Evolutionary conservation across 2,329 filamentous ascomycete genomes (phyloP).

Genomic region (Cladosporium colombiae): DNA sequence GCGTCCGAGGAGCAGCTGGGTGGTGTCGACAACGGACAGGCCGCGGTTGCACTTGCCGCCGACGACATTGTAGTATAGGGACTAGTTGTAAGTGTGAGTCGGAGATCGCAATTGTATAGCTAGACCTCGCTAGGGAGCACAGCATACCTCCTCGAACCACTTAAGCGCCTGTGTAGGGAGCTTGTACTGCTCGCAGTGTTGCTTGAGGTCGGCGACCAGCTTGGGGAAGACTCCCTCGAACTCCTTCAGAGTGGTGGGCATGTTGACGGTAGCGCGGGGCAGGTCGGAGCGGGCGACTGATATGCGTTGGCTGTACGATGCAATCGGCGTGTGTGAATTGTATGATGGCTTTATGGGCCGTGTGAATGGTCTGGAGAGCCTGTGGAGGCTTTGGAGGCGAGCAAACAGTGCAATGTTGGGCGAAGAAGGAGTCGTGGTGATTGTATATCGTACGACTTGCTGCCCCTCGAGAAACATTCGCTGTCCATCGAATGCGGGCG

Average conservation of each 20-base stretch:
- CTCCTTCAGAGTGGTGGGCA: slow-evolving; percentile 76
- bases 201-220: slow-evolving; percentile 78
- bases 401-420: slow-evolving; percentile 3
- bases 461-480: slow-evolving; percentile 15
- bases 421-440: neutral
- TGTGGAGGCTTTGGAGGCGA: slow-evolving; percentile 8
- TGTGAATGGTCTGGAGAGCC: slow-evolving; percentile 6
- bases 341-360: neutral
- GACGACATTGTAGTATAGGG: slow-evolving; percentile 79
- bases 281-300: slow-evolving; percentile 12
- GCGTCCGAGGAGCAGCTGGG: slow-evolving; percentile 72
- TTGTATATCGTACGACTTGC: slow-evolving; percentile 6
- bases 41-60: slow-evolving; percentile 99
- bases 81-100: slow-evolving; percentile 51
- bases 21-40: slow-evolving; percentile 94
- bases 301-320: slow-evolving; percentile 10
- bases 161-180: slow-evolving; percentile 76
- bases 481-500: neutral
- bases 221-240: slow-evolving; percentile 90
- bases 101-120: neutral
- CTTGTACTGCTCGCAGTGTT: slow-evolving; percentile 78
- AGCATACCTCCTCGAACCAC: slow-evolving; percentile 78
- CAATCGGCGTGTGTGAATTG: neutral
- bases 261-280: slow-evolving; percentile 34
- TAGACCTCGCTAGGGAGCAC: slow-evolving; percentile 22